These are phyloP conservation scores for Paraphaeosphaeria sporulosa DNA, from an alignment of 2,329 filamentous ascomycete genomes.

Conservation along the genomic window DNA sequence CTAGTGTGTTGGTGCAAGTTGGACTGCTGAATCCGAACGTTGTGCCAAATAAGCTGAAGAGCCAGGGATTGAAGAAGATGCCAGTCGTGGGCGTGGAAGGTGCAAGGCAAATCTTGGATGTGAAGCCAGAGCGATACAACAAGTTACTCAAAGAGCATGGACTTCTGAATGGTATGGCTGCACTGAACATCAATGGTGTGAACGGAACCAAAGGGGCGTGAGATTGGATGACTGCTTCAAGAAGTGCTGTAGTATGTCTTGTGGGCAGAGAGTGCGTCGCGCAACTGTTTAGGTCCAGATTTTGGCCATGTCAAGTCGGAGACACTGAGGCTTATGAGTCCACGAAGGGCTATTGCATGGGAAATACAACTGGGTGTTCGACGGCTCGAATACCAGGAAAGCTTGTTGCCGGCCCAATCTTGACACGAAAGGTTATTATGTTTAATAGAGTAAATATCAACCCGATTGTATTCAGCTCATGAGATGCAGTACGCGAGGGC, in stretches of 20 bases:
- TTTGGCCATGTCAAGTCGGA: too few species aligned
- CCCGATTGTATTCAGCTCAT: background rate
- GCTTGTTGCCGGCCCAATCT: too few species aligned
- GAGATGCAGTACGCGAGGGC: too few species aligned
- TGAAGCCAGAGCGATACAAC: constrained; percentile 51
- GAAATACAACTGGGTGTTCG: too few species aligned
- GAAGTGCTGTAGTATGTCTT: background rate
- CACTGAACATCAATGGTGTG: constrained; percentile 17
- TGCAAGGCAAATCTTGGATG: constrained; percentile 53
- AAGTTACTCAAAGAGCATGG: constrained; percentile 47
- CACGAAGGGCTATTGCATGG: too few species aligned
- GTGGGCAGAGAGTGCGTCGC: background rate
- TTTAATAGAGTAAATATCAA: too few species aligned
- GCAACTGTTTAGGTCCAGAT: background rate
- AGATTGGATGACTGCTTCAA: background rate
- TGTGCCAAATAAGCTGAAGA: constrained; percentile 54
- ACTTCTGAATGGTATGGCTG: constrained; percentile 36
- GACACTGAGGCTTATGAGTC: too few species aligned
- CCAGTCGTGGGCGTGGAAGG: constrained; percentile 52
- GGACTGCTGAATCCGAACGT: constrained; percentile 63
- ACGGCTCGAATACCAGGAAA: too few species aligned
- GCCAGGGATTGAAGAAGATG: constrained; percentile 49
- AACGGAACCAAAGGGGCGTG: constrained; percentile 23
- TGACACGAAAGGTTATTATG: too few species aligned
- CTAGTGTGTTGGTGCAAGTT: constrained; percentile 63